Percentiles rank a stretch among this genome's conserved stretches.
phyloP scores from a whole-genome alignment of 371 early-diverging fungal genomes.

The Neoconidiobolus thromboides region DNA sequence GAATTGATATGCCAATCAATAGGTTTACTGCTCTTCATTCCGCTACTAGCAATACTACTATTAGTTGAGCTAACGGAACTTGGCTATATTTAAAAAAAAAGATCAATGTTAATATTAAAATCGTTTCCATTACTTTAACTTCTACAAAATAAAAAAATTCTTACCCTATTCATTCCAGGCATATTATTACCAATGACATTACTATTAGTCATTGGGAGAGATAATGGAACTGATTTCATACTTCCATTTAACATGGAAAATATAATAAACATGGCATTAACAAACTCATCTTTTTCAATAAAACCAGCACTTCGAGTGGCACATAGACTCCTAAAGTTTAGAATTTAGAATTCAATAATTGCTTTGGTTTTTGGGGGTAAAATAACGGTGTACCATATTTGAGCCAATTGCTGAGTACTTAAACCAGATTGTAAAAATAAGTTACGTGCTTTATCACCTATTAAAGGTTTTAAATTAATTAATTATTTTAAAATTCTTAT shows the following conservation, averaged over 20 bases:
- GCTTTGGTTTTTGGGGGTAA: not conserved
- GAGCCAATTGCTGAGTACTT: not conserved
- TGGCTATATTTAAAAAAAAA: not conserved
- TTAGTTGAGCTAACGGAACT: not conserved
- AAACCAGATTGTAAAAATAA: conserved; percentile 3
- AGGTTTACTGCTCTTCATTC: not conserved
- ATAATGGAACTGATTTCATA: not conserved
- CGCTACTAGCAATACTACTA: too few species aligned
- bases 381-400: not conserved
- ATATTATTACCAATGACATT: not conserved
- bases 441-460: not conserved
- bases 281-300: conserved; percentile 3
- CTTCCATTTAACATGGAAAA: conserved; percentile 3
- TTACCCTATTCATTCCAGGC: not conserved
- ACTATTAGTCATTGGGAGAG: not conserved
- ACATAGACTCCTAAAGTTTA: conserved; percentile 2
- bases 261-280: not conserved
- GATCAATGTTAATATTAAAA: not conserved
- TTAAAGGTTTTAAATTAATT: too few species aligned
- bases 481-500: too few species aligned
- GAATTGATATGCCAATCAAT: conserved; percentile 7
- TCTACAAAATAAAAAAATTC: not conserved
- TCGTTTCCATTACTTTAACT: not conserved
- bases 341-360: not conserved
- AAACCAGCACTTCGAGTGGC: conserved; percentile 1